Conservation (phyloP, 176 grass and related monocot genomes). For the Zoysia pacifica region DNA sequence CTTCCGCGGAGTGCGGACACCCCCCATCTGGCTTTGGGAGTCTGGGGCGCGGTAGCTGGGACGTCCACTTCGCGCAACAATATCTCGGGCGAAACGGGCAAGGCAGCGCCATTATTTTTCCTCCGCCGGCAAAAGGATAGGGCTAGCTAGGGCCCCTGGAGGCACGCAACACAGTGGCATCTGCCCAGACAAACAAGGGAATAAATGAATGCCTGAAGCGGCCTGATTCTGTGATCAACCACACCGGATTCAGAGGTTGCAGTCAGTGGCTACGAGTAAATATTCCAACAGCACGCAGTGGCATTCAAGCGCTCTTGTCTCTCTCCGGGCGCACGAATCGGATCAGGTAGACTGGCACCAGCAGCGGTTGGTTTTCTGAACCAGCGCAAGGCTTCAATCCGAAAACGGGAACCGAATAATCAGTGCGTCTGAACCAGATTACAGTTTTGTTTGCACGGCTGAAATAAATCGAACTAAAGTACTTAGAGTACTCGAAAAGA, state of each 20-base stretch:
- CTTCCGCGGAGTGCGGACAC: not conserved
- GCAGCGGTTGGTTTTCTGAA: constrained; percentile 18
- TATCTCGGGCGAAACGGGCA: constrained; percentile 10
- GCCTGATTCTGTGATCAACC: not conserved
- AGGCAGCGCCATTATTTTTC: constrained; percentile 32
- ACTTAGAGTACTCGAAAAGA: not conserved
- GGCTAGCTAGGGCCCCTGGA: too few relatives aligned
- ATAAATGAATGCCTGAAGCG: constrained; percentile 37
- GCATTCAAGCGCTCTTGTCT: constrained; percentile 32
- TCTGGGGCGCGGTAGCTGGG: constrained; percentile 29
- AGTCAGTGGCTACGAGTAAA: constrained; percentile 9
- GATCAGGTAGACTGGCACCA: not conserved
- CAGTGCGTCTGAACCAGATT: constrained; percentile 1
- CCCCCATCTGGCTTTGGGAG: not conserved
- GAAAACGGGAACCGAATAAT: not conserved
- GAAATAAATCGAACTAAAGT: not conserved
- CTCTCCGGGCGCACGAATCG: not conserved
- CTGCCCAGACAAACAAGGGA: constrained; percentile 23
- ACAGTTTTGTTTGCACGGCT: constrained; percentile 25
- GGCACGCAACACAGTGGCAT: not conserved
- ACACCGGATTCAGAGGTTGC: constrained; percentile 21
- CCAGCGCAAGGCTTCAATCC: not conserved
- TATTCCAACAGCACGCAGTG: constrained; percentile 17
- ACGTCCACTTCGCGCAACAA: constrained; percentile 34
- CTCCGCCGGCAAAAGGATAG: not conserved